phyloP scores from a whole-genome alignment of 83 land plant species.

The Picea abies region DNA sequence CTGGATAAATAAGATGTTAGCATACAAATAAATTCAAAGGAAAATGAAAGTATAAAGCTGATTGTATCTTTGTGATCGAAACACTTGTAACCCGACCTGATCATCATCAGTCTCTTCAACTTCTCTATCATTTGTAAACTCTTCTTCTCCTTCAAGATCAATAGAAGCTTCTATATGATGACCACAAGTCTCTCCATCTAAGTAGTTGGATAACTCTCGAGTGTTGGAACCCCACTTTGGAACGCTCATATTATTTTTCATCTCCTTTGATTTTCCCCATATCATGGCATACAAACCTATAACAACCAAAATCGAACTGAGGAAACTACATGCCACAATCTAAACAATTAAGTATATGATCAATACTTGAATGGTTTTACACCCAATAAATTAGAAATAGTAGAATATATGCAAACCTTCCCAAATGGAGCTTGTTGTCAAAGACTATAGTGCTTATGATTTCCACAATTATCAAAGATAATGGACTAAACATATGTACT shows the following conservation, averaged over 20 bases:
- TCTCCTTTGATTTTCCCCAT: conserved; percentile 56
- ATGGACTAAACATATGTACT: conserved; percentile 48
- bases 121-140: too few relatives aligned
- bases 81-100: too few relatives aligned
- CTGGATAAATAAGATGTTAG: too few relatives aligned
- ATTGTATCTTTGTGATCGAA: too few relatives aligned
- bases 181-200: too few relatives aligned
- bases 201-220: not conserved
- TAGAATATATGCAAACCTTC: conserved; percentile 25
- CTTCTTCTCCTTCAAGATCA: too few relatives aligned
- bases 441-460: conserved; percentile 33
- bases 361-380: too few relatives aligned
- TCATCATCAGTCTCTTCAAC: too few relatives aligned
- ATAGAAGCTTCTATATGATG: too few relatives aligned
- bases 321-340: conserved; percentile 23
- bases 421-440: conserved; percentile 32
- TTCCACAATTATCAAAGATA: conserved; percentile 41
- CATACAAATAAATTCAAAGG: too few relatives aligned
- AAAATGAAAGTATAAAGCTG: too few relatives aligned
- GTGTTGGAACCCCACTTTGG: not conserved
- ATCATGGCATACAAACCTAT: conserved; percentile 56
- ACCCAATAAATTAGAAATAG: too few relatives aligned
- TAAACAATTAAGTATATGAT: not conserved
- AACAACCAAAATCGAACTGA: conserved; percentile 51
- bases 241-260: not conserved